Evolutionary conservation across 305 asterid genomes (phyloP).

Genomic region (Solanum hybrid): DNA sequence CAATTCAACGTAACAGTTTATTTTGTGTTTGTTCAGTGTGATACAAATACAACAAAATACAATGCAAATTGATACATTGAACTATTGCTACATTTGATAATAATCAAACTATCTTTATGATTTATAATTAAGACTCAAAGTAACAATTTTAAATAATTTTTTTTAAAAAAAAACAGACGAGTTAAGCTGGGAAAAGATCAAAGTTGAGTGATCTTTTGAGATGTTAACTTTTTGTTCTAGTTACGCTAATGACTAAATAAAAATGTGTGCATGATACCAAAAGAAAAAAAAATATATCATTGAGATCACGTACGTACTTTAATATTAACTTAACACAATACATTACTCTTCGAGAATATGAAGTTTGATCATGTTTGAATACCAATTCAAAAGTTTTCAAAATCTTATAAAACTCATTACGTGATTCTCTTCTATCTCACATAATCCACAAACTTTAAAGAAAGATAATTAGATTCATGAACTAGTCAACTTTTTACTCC

Average conservation of each 20-base stretch:
- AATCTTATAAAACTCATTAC: background rate
- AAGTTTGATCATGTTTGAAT: background rate
- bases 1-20: background rate
- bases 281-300: background rate
- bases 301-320: background rate
- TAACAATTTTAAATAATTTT: too few relatives aligned
- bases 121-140: background rate
- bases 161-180: too few relatives aligned
- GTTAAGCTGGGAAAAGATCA: too few relatives aligned
- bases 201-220: background rate
- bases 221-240: too few relatives aligned
- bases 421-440: background rate
- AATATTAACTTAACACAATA: background rate
- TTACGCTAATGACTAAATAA: too few relatives aligned
- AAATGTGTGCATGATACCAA: background rate
- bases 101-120: too few relatives aligned
- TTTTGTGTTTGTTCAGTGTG: background rate
- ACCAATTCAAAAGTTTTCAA: background rate
- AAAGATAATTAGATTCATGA: background rate
- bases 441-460: background rate
- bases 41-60: background rate
- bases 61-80: background rate
- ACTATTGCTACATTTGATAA: background rate
- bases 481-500: background rate
- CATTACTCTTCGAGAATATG: fast-evolving